Evolutionary conservation across 1,284 basidiomycete genomes (phyloP).

Genomic region (Taiwanofungus camphoratus): DNA sequence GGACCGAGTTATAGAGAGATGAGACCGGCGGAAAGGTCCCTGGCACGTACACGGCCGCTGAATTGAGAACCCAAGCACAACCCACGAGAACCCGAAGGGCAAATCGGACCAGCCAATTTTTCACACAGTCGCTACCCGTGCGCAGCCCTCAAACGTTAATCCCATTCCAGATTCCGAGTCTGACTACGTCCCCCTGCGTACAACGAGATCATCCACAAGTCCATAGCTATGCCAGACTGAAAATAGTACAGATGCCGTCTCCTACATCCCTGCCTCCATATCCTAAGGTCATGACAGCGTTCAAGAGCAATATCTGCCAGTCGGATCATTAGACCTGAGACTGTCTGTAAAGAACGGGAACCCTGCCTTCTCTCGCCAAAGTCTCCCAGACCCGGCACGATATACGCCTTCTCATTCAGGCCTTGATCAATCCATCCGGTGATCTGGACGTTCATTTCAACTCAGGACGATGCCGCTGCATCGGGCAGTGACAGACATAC

Average conservation of each 20-base stretch:
- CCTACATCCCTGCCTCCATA: too few relatives aligned
- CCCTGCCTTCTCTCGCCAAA: constrained; percentile 82
- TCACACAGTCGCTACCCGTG: neutral
- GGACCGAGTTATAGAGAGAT: too few relatives aligned
- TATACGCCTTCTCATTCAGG: constrained; percentile 86
- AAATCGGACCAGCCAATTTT: neutral
- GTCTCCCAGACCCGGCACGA: constrained; percentile 87
- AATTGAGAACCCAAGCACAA: too few relatives aligned
- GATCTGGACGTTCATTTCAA: constrained; percentile 42
- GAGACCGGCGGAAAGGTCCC: too few relatives aligned
- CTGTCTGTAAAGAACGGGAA: neutral
- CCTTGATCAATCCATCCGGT: constrained; percentile 98
- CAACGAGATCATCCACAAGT: too few relatives aligned
- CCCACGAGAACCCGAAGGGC: neutral
- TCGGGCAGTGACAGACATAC: constrained; percentile 39
- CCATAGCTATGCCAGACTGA: too few relatives aligned
- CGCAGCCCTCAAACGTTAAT: neutral
- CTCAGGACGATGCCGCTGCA: neutral
- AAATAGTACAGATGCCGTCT: too few relatives aligned
- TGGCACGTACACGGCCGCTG: too few relatives aligned
- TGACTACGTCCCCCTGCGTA: too few relatives aligned
- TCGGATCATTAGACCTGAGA: constrained; percentile 3
- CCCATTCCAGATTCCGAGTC: neutral
- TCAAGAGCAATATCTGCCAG: constrained; percentile 10
- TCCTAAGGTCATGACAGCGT: too few relatives aligned